Evolutionary conservation across 2,329 filamentous ascomycete species (phyloP).

Genomic region (Nemania sp.): DNA sequence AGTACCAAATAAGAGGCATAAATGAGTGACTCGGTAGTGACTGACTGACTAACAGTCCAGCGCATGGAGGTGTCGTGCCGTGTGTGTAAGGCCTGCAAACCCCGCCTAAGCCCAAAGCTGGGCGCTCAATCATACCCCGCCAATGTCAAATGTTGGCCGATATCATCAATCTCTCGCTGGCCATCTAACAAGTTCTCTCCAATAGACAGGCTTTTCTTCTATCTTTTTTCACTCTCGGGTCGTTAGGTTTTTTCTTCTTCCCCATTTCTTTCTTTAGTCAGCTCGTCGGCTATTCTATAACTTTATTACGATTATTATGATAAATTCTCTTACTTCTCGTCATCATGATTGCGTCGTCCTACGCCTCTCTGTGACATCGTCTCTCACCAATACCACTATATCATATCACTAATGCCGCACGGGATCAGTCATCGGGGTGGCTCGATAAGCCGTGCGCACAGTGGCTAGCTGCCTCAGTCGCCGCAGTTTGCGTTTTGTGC

Average conservation of each 20-base stretch:
- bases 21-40: no score
- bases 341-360: slow-evolving; percentile 35
- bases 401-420: slow-evolving; percentile 32
- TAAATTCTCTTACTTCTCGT: slow-evolving; percentile 16
- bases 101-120: no score
- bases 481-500: slow-evolving; percentile 26
- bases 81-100: no score
- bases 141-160: no score
- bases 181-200: no score
- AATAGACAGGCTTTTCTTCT: neutral
- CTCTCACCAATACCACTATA: slow-evolving; percentile 29
- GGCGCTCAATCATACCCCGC: no score
- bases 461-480: slow-evolving; percentile 22
- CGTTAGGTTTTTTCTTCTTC: neutral
- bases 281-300: neutral
- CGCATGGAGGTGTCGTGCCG: no score
- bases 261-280: neutral
- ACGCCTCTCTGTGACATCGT: slow-evolving; percentile 21
- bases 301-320: neutral
- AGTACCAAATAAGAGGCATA: no score
- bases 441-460: slow-evolving; percentile 24
- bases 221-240: neutral
- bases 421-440: slow-evolving; percentile 21
- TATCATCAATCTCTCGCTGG: no score
- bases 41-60: no score